phyloP scores from a whole-genome alignment of 139 green algal genomes.

The Chlorella sorokiniana region DNA sequence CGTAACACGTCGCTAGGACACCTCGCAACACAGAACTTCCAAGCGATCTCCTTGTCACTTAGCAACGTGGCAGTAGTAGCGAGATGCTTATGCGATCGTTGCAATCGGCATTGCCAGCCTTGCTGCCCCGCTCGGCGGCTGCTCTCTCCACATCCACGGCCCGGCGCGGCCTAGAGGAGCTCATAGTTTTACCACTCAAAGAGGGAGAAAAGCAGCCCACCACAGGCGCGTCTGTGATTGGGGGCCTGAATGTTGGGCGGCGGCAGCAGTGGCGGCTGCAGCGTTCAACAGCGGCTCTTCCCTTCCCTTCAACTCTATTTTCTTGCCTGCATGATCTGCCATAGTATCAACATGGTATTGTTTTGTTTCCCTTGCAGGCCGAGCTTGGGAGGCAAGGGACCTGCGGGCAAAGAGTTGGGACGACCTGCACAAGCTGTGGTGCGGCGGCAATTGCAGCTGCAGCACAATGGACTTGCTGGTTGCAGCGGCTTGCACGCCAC shows the following conservation, averaged over 20 bases:
- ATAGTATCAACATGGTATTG: no score
- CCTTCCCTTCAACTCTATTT: no score
- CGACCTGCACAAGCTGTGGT: conserved; percentile 84
- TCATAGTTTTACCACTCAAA: conserved; percentile 26
- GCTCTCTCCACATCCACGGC: conserved; percentile 4
- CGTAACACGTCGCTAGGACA: no score
- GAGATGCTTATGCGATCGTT: conserved; percentile 2
- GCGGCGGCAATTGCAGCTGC: neutral
- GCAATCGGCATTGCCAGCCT: conserved; percentile 14
- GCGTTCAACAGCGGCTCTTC: no score
- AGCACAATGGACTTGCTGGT: no score
- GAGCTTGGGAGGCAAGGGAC: conserved; percentile 69
- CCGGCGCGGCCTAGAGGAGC: conserved; percentile 26
- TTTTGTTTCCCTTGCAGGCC: conserved; percentile 48
- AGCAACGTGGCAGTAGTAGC: neutral
- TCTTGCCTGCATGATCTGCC: no score
- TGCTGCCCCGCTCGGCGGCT: conserved; percentile 12
- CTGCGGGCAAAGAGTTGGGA: conserved; percentile 77
- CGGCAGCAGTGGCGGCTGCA: neutral
- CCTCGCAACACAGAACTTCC: neutral
- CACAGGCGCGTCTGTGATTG: neutral
- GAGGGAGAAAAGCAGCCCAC: conserved; percentile 1
- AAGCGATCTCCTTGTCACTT: neutral
- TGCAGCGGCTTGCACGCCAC: neutral
- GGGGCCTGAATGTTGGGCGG: neutral